These are phyloP conservation scores for Pilasporangium apinafurcum DNA, from an alignment of 352 stramenopile genomes.

Conservation along the genomic window DNA sequence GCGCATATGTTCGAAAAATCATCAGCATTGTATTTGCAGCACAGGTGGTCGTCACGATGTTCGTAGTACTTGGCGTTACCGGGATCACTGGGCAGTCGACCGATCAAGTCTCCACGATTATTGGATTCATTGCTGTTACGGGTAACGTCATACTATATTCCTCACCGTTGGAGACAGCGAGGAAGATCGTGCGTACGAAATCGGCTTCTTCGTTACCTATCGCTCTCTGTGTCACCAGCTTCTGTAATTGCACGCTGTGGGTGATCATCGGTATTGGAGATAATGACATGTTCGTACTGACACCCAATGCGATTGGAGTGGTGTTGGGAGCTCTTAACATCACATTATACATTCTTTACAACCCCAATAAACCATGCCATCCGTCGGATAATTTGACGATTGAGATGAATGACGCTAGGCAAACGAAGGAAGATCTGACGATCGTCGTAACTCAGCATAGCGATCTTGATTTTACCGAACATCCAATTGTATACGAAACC, in stretches of 20 bases:
- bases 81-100: slow-evolving; percentile 17
- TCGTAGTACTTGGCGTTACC: slow-evolving; percentile 14
- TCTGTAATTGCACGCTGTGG: slow-evolving; percentile 50
- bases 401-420: no score
- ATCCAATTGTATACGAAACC: no score
- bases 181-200: slow-evolving; percentile 17
- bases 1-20: not conserved
- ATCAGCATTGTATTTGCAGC: not conserved
- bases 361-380: no score
- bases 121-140: slow-evolving; percentile 10
- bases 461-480: no score
- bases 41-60: slow-evolving; percentile 9
- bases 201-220: slow-evolving; percentile 37
- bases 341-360: slow-evolving; percentile 38
- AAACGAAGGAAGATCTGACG: no score
- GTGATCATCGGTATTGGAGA: slow-evolving; percentile 42
- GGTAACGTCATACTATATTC: slow-evolving; percentile 20
- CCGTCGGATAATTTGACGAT: no score
- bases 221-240: slow-evolving; percentile 32
- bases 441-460: no score
- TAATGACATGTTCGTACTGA: slow-evolving; percentile 39
- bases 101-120: slow-evolving; percentile 6
- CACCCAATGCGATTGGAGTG: slow-evolving; percentile 29
- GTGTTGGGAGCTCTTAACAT: slow-evolving; percentile 30
- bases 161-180: slow-evolving; percentile 27